phyloP scores from a whole-genome alignment of 1,284 basidiomycete genomes.

The Cerrena zonata region DNA sequence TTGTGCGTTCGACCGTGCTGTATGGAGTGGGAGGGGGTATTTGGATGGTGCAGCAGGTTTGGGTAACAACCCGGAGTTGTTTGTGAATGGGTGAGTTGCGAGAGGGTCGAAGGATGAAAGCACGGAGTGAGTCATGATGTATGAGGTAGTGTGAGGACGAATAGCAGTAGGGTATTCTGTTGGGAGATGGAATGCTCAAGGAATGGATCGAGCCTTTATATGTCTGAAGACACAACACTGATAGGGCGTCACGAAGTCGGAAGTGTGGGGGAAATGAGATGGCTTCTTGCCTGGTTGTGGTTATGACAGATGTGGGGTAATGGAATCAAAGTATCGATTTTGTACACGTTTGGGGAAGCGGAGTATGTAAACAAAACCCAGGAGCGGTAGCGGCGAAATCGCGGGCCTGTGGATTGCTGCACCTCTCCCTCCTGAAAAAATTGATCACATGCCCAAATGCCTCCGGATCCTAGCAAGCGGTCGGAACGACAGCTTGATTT shows the following conservation, averaged over 20 bases:
- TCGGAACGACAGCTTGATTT: neutral
- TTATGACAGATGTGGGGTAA: neutral
- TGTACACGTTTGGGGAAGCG: too few species aligned
- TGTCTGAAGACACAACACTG: neutral
- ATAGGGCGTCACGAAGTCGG: neutral
- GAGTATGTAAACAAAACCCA: neutral
- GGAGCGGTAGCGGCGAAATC: constrained; percentile 4
- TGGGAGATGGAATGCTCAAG: neutral
- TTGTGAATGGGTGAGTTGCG: constrained; percentile 57
- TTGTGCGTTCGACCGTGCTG: constrained; percentile 12
- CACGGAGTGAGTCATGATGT: constrained; percentile 31
- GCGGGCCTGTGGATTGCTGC: neutral
- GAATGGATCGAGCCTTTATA: too few species aligned
- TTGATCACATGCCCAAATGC: constrained; percentile 1
- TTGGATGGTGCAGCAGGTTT: constrained; percentile 43
- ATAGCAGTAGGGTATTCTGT: neutral
- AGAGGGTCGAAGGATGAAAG: constrained; percentile 53
- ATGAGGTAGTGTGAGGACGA: constrained; percentile 1
- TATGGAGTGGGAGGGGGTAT: constrained; percentile 38
- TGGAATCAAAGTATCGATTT: too few species aligned
- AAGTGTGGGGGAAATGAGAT: neutral
- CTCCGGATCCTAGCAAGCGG: too few species aligned
- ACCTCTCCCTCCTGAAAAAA: neutral
- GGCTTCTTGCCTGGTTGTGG: neutral
- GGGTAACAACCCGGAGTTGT: constrained; percentile 44